Evolutionary conservation across 257 asterid genomes (phyloP).

Genomic region (Rehmannia glutinosa): DNA sequence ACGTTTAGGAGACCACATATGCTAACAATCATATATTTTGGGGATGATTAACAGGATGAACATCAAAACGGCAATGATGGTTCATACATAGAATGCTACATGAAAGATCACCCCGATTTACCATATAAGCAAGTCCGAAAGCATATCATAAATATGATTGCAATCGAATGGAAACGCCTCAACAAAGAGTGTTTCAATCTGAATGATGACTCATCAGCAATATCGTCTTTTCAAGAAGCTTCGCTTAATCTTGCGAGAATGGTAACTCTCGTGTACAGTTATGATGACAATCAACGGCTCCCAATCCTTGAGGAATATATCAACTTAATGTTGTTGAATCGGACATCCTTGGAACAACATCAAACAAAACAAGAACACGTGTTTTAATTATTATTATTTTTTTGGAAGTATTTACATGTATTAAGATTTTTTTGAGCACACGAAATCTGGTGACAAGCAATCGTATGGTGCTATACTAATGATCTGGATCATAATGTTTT

Average conservation of each 20-base stretch:
- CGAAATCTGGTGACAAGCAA: too few species aligned
- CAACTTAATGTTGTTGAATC: constrained; percentile 8
- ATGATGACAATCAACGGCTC: constrained; percentile 25
- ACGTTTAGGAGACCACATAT: background rate
- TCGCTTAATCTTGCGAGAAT: constrained; percentile 39
- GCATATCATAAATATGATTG: constrained; percentile 18
- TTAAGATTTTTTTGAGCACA: too few species aligned
- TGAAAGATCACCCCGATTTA: constrained; percentile 13
- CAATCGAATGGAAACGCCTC: constrained; percentile 28
- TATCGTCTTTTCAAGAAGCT: constrained; percentile 16
- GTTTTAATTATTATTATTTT: too few species aligned
- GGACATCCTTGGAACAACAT: background rate
- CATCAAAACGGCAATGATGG: constrained; percentile 38
- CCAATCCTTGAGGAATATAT: constrained; percentile 18
- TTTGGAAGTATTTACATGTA: too few species aligned
- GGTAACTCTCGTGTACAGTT: constrained; percentile 28
- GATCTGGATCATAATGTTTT: too few species aligned
- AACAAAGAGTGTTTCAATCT: constrained; percentile 27
- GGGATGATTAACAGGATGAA: constrained; percentile 25
- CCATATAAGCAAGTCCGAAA: constrained; percentile 7
- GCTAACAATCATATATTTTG: background rate
- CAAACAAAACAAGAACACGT: background rate
- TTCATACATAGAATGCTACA: constrained; percentile 27
- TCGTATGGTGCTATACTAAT: too few species aligned
- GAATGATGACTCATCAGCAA: background rate